Evolutionary conservation across 1,284 basidiomycete genomes (phyloP), one percentile per base, ranked within the genome.

Genomic region (Apiotrichum domesticum): DNA sequence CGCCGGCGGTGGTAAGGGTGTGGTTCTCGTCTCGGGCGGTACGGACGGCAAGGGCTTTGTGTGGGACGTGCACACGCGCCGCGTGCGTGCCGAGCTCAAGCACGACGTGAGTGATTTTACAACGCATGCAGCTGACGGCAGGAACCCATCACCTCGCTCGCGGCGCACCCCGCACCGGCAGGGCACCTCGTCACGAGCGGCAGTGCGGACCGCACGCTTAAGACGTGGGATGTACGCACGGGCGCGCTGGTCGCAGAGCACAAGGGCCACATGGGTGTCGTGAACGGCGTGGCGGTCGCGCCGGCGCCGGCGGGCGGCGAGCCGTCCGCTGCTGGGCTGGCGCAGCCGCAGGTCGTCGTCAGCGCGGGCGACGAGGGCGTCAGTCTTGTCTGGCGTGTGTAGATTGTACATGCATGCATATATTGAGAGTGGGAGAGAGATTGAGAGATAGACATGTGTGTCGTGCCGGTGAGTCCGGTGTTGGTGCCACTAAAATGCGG

Each of bases 31-130:
- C 1, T 93, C 89, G 1, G 93, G 88, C 7, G 92, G 84, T 2
- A 98, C 94, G 8, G 96, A 99, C 71, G 93, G 94, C 0, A 93
- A 90, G 73, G 87, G 87, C 33, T 90, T 88, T 69, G 86, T 97
- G 45, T 98, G 93, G 92, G 95, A 99, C 77, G 80, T 95, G 42
- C 82, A 82, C 48, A 91, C 90, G 11, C 88, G 88, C 80, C 82
- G 87, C 58, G 74, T 92, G 49, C 83, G 93, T 56, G 82, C 86
- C 29, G 90, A 88, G 35, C 78, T 93, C 6, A 80, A 87, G 61
- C 91, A 95, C 69, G 80, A 85, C 74, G 89, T 91, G 62, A 58
- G 83, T 80, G 11, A 13, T 39, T 39, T 39, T 13, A 34, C 15
- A 29, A 43, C 42, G 6, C 39, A 32, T 41, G 35, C 11, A 9